Evolutionary conservation across 2,329 filamentous ascomycete genomes (phyloP), one percentile per base, ranked within the genome.

Genomic region (Claviceps arundinis): DNA sequence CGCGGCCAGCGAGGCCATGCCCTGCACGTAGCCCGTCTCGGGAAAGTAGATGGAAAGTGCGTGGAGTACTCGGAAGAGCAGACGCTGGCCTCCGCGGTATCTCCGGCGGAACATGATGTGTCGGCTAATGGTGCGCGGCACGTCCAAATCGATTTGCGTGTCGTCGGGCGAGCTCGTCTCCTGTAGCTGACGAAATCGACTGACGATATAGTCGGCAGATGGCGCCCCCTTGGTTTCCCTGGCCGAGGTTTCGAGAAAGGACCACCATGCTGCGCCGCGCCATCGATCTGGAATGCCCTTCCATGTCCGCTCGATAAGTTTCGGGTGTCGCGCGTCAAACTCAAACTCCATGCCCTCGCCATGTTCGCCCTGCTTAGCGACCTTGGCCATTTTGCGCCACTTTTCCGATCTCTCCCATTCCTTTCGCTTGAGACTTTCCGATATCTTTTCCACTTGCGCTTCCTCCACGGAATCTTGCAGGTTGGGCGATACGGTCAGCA

Each of bases 231-330:
- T 74, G 49, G 74, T 69, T 56, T 79, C 79, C 62, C 78, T 82
- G 37, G 89, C 89, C 57, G 87, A 91, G 8, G 85, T 73, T 6
- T 82, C 78, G 30, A 98, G 77, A 64, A 98, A 98, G 4, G 89
- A 89, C 70, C 91, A 91, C 93, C 93, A 98, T 2, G 91, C 93
- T 1, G 88, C 85, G 37, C 85, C 81, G 50, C 93, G 85, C 93
- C 93, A 98, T 56, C 89, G 82, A 68, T 98, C 93, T 0, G 93
- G 93, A 56, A 98, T 95, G 34, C 93, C 93, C 65, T 98, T 98
- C 93, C 93, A 98, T 1, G 89, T 94, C 52, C 93, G 81, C 58
- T 90, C 85, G 54, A 95, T 83, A 44, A 98, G 73, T 66, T 96
- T 90, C n/a, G 86, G 76, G 64, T 85, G 87, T 57, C 77, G 81